phyloP scores from a whole-genome alignment of 768 basidiomycete genomes.

The Cyclocybe aegerita region DNA sequence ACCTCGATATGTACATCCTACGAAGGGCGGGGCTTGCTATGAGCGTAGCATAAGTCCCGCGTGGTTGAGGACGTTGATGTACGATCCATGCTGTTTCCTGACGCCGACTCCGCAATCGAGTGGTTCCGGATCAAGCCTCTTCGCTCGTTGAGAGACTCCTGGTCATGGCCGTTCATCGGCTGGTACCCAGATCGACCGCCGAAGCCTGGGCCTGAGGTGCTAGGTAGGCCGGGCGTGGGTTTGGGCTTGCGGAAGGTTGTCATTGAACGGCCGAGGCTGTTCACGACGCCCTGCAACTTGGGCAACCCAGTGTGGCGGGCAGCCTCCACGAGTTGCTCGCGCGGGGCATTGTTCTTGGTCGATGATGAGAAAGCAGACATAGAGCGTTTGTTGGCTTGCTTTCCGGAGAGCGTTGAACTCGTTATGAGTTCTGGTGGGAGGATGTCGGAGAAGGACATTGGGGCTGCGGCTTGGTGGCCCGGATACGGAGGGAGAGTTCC shows the following conservation, averaged over 20 bases:
- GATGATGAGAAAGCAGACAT: background rate
- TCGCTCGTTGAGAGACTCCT: no score
- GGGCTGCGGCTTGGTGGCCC: conserved; percentile 8
- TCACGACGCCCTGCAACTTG: conserved; percentile 38
- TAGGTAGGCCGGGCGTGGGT: no score
- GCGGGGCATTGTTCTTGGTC: background rate
- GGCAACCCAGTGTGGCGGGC: conserved; percentile 34
- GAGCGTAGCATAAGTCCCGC: no score
- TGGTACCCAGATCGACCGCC: no score
- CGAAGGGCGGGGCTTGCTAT: no score
- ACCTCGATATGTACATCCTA: no score
- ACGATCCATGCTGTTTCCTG: no score
- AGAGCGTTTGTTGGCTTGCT: background rate
- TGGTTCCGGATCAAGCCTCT: no score
- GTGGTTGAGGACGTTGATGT: no score
- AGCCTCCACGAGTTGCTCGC: conserved; percentile 26
- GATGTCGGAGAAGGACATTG: conserved; percentile 44
- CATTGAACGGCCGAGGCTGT: conserved; percentile 31
- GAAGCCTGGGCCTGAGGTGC: no score
- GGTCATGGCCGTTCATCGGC: no score
- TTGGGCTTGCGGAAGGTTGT: conserved; percentile 37
- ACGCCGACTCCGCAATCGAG: no score
- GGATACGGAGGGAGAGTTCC: background rate
- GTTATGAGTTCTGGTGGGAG: conserved; percentile 47
- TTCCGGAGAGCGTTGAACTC: conserved; percentile 28